Evolutionary conservation across 1,284 basidiomycete genomes (phyloP).

Genomic region (Phylloporus sp.): DNA sequence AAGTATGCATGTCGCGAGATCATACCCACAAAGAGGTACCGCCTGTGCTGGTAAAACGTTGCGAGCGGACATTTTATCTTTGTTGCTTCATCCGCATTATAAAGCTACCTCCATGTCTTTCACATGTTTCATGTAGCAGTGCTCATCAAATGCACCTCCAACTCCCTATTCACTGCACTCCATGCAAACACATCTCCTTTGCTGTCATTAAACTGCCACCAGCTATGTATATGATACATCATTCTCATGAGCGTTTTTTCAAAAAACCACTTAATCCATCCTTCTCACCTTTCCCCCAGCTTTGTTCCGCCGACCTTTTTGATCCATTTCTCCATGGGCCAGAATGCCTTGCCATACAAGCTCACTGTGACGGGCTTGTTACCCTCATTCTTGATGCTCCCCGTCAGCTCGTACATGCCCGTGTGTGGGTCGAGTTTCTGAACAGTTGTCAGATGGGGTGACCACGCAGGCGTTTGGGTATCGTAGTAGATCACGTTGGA

Average conservation of each 20-base stretch:
- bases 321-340: slow-evolving; percentile 22
- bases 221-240: slow-evolving; percentile 12
- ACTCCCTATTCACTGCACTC: slow-evolving; percentile 8
- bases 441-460: slow-evolving; percentile 41
- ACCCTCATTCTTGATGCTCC: slow-evolving; percentile 40
- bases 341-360: slow-evolving; percentile 16
- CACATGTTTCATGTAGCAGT: not conserved
- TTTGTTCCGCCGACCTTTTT: slow-evolving; percentile 17
- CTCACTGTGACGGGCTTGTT: slow-evolving; percentile 26
- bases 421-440: slow-evolving; percentile 38
- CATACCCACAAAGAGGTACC: slow-evolving; percentile 40
- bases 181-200: slow-evolving; percentile 29
- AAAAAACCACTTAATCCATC: not conserved
- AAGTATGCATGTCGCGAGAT: slow-evolving; percentile 44
- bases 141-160: slow-evolving; percentile 16
- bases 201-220: slow-evolving; percentile 31
- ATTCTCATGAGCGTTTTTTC: slow-evolving; percentile 8
- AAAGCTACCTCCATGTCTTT: slow-evolving; percentile 19
- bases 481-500: slow-evolving; percentile 47
- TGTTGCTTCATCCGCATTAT: slow-evolving; percentile 11
- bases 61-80: slow-evolving; percentile 33
- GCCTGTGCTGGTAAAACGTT: slow-evolving; percentile 42
- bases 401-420: slow-evolving; percentile 38
- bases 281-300: slow-evolving; percentile 23
- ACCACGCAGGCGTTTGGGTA: slow-evolving; percentile 47